phyloP scores from a whole-genome alignment of 176 grass and related monocot genomes.

The Eragrostis curvula region DNA sequence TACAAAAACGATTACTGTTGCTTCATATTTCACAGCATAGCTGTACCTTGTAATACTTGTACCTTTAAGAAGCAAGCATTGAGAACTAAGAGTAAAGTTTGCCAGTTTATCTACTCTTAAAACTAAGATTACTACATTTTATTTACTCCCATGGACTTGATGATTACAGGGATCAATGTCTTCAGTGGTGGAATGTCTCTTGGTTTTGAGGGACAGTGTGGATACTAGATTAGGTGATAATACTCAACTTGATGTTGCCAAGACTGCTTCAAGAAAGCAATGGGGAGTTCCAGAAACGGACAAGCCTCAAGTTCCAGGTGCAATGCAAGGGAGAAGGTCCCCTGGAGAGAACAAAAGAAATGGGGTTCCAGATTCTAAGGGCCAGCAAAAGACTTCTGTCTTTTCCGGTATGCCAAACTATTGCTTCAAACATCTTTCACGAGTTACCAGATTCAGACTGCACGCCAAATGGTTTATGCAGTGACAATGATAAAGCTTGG shows the following conservation, averaged over 20 bases:
- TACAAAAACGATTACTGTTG: conserved; percentile 17
- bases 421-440: conserved; percentile 5
- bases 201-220: conserved; percentile 70
- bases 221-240: conserved; percentile 46
- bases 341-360: conserved; percentile 55
- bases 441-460: conserved; percentile 12
- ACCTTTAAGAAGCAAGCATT: background rate
- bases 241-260: conserved; percentile 38
- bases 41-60: conserved; percentile 11
- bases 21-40: conserved; percentile 27
- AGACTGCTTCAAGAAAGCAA: conserved; percentile 51
- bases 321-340: conserved; percentile 37
- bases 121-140: conserved; percentile 26
- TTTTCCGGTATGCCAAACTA: conserved; percentile 52
- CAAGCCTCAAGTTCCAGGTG: conserved; percentile 21
- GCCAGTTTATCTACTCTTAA: conserved; percentile 5
- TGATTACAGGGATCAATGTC: conserved; percentile 72
- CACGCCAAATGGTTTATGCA: background rate
- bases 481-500: background rate
- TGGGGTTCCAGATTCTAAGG: conserved; percentile 55
- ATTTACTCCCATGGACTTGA: conserved; percentile 18
- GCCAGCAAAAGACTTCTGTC: conserved; percentile 54
- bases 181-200: conserved; percentile 79
- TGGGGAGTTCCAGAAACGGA: conserved; percentile 59
- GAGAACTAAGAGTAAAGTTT: background rate